Evolutionary conservation across 176 grass and related monocot genomes (phyloP).

Genomic region (Triticum monococcum): DNA sequence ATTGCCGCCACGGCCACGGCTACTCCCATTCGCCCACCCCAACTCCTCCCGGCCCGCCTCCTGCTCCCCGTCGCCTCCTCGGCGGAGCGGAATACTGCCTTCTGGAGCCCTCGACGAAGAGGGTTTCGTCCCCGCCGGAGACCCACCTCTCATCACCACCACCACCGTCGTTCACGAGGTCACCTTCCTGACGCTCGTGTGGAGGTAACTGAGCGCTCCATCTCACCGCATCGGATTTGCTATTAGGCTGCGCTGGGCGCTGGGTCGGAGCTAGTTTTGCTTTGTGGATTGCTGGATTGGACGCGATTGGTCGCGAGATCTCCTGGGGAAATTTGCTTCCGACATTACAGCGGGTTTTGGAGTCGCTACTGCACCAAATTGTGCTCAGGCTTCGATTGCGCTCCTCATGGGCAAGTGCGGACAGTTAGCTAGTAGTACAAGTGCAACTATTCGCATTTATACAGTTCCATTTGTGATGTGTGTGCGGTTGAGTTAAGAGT

Average conservation of each 20-base stretch:
- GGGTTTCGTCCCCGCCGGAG: conserved; percentile 4
- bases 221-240: not conserved
- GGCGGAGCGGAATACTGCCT: conserved; percentile 6
- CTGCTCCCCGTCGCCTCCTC: not conserved
- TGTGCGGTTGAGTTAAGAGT: not conserved
- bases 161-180: not conserved
- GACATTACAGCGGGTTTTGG: not conserved
- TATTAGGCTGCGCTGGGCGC: too few species aligned
- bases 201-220: conserved; percentile 8
- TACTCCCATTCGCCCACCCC: not conserved
- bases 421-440: too few species aligned
- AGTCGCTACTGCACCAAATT: not conserved
- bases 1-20: not conserved
- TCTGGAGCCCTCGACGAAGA: not conserved
- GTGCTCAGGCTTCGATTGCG: not conserved
- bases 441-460: not conserved
- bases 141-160: not conserved
- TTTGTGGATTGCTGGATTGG: not conserved
- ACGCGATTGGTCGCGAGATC: not conserved
- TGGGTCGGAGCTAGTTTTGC: not conserved
- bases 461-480: not conserved
- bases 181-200: not conserved
- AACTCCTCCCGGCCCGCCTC: not conserved
- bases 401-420: not conserved
- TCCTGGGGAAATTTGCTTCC: not conserved